Evolutionary conservation across 2,329 filamentous ascomycete genomes (phyloP).

Genomic region (Pseudonectria foliicola): DNA sequence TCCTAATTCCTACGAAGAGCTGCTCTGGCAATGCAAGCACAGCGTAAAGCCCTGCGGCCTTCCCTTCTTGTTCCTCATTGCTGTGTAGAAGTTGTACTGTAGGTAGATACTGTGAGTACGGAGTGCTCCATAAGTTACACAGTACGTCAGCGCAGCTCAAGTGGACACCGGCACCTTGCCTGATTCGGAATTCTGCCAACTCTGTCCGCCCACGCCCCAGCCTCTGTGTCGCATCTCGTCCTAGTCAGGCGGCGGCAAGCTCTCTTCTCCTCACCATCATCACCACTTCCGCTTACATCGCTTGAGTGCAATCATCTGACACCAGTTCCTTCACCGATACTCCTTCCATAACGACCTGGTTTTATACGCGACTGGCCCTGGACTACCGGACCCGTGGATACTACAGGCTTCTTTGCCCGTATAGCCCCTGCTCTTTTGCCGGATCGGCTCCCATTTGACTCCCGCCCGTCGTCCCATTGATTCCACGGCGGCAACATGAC

Average conservation of each 20-base stretch:
- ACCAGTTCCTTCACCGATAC: conserved; percentile 6
- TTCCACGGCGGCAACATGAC: conserved; percentile 52
- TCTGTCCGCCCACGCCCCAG: conserved; percentile 20
- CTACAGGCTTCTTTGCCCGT: conserved; percentile 6
- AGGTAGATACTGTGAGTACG: too few species aligned
- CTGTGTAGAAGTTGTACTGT: too few species aligned
- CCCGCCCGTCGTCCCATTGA: conserved; percentile 9
- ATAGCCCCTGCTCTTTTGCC: conserved; percentile 8
- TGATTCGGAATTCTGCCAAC: conserved; percentile 21
- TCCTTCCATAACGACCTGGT: conserved; percentile 14
- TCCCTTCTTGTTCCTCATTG: too few species aligned
- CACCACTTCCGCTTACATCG: conserved; percentile 9
- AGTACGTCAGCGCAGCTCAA: too few species aligned
- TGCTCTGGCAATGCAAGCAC: too few species aligned
- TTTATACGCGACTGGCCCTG: conserved; percentile 17
- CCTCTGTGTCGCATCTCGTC: conserved; percentile 20
- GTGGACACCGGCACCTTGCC: conserved; percentile 12
- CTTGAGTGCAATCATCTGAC: conserved; percentile 6
- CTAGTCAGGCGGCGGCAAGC: conserved; percentile 8
- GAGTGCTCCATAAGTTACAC: too few species aligned
- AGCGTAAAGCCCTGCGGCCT: too few species aligned
- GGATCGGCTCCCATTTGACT: conserved; percentile 8
- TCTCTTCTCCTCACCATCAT: conserved; percentile 14
- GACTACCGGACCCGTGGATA: conserved; percentile 13
- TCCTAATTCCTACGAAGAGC: too few species aligned